Conservation (phyloP, 208 protist genomes). For the Entamoeba dispar region DNA sequence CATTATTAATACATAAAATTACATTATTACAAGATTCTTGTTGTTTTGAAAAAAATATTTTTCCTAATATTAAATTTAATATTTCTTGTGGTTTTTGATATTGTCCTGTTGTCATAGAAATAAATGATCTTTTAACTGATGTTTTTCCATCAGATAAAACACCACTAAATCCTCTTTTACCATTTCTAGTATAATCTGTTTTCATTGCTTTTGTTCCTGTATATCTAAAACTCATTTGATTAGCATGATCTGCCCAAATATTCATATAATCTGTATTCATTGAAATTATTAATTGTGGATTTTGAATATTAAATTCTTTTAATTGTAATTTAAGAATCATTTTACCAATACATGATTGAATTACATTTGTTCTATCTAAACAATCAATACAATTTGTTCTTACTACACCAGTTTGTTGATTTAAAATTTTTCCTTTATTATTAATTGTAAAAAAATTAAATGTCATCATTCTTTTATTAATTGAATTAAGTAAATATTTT, state of each 20-base stretch:
- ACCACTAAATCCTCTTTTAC: constrained; percentile 22
- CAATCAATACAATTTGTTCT: constrained; percentile 35
- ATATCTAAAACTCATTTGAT: constrained; percentile 11
- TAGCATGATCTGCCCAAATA: constrained; percentile 23
- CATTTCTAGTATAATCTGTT: constrained; percentile 17
- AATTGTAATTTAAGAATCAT: not conserved
- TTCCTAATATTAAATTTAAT: not conserved
- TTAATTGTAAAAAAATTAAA: not conserved
- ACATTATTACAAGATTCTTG: not conserved
- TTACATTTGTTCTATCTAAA: constrained; percentile 30
- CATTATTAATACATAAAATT: not conserved
- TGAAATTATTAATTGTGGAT: not conserved
- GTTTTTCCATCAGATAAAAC: constrained; percentile 4
- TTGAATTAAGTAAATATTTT: not conserved
- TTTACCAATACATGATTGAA: constrained; percentile 7
- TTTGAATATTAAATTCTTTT: not conserved
- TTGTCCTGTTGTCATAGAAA: not conserved
- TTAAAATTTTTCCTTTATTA: not conserved
- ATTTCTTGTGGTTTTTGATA: not conserved
- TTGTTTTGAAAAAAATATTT: not conserved
- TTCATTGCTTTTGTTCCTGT: constrained; percentile 24
- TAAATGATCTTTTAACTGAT: not conserved
- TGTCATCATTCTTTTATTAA: not conserved
- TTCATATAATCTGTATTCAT: not conserved
- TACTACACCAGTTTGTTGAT: constrained; percentile 15